These are phyloP conservation scores for Diplocarpon rosae DNA, from an alignment of 2,329 filamentous ascomycete genomes.

Conservation along the genomic window DNA sequence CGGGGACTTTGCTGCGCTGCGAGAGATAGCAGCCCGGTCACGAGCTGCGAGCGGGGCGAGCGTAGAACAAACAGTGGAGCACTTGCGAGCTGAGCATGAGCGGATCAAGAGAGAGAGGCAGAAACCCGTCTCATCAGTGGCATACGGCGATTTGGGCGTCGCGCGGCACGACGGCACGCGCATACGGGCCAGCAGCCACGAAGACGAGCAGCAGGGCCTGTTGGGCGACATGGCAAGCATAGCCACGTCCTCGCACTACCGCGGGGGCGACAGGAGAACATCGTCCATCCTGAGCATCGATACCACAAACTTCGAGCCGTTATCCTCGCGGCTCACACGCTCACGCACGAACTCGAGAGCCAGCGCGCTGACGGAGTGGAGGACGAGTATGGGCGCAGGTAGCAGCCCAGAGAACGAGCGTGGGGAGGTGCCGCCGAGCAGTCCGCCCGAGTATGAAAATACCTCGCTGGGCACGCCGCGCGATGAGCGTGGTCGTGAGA, in stretches of 20 bases:
- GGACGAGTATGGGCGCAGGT: conserved; percentile 12
- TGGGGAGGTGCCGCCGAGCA: conserved; percentile 22
- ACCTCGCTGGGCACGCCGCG: conserved; percentile 21
- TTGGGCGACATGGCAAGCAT: conserved; percentile 54
- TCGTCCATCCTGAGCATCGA: conserved; percentile 46
- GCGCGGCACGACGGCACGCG: conserved; percentile 69
- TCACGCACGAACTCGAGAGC: conserved; percentile 34
- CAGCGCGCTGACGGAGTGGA: conserved; percentile 28
- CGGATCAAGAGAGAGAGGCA: conserved; percentile 49
- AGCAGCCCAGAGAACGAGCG: conserved; percentile 25
- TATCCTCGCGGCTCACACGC: conserved; percentile 31
- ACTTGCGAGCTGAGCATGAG: conserved; percentile 44
- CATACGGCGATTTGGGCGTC: conserved; percentile 66
- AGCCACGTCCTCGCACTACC: conserved; percentile 30
- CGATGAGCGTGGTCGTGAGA: conserved; percentile 3
- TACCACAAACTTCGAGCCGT: conserved; percentile 33
- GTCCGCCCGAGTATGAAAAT: conserved; percentile 26
- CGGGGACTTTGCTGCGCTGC: conserved; percentile 59
- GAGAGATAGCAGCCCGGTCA: conserved; percentile 46
- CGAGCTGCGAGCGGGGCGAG: conserved; percentile 31
- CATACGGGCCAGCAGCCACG: conserved; percentile 59
- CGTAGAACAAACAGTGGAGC: conserved; percentile 42
- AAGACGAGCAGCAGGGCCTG: conserved; percentile 61
- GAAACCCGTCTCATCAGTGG: conserved; percentile 61
- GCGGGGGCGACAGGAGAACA: conserved; percentile 38